Evolutionary conservation across 768 basidiomycete species (phyloP).

Genomic region (Tulasnella sp.): DNA sequence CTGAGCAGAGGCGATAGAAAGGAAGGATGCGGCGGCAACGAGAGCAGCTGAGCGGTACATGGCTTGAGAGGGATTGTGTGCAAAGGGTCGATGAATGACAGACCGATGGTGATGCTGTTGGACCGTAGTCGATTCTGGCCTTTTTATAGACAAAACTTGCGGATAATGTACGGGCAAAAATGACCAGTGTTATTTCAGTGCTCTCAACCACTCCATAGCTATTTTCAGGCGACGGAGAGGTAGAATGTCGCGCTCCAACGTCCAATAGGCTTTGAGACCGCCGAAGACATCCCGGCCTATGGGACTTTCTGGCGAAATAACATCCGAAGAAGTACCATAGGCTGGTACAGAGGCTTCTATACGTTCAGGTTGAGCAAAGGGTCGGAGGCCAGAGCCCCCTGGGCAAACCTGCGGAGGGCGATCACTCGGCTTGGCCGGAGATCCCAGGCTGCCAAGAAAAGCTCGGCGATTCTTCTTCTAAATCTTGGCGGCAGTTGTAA

Average conservation of each 20-base stretch:
- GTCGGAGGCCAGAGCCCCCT: background rate
- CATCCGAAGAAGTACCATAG: slow-evolving; percentile 1
- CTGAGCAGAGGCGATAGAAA: slow-evolving; percentile 48
- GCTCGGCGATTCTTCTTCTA: background rate
- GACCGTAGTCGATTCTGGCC: background rate
- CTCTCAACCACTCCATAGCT: background rate
- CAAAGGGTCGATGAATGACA: background rate
- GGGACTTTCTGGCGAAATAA: slow-evolving; percentile 1
- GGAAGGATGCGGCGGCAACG: slow-evolving; percentile 40
- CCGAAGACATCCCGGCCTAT: slow-evolving; percentile 1
- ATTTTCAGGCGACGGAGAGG: background rate
- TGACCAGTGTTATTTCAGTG: background rate
- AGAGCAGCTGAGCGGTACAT: slow-evolving; percentile 46
- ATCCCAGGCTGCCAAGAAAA: background rate
- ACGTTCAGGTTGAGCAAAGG: background rate
- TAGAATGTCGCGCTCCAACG: background rate
- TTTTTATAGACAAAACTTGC: background rate
- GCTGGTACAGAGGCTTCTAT: background rate
- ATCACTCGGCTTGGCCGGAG: background rate
- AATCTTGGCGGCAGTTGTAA: background rate
- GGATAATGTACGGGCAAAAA: slow-evolving; percentile 6
- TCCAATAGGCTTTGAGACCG: background rate
- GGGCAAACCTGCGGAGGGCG: background rate
- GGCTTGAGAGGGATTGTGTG: background rate
- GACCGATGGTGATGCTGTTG: background rate